Conservation (phyloP, 2,329 filamentous ascomycete species). For the Trichoderma atroviride region DNA sequence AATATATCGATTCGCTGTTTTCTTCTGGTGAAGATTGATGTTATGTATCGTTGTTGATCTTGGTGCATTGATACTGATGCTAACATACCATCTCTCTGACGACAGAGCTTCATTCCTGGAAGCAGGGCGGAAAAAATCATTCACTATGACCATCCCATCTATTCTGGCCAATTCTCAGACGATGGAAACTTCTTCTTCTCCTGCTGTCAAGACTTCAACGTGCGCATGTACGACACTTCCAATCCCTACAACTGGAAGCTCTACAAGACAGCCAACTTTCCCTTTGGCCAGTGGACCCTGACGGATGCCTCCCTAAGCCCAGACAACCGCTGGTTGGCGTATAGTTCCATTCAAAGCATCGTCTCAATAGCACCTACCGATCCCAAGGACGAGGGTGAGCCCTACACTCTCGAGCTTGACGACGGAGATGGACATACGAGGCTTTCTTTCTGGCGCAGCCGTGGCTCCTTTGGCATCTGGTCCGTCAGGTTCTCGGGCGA, state of each 20-base stretch:
- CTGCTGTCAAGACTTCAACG: constrained; percentile 87
- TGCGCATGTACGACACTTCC: constrained; percentile 96
- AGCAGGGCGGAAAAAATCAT: constrained; percentile 82
- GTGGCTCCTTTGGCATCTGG: constrained; percentile 69
- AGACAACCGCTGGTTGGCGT: constrained; percentile 89
- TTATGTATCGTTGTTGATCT: neutral
- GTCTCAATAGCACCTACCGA: constrained; percentile 89
- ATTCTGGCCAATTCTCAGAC: constrained; percentile 94
- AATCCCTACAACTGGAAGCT: constrained; percentile 95
- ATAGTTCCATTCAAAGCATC: constrained; percentile 81
- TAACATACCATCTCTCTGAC: neutral
- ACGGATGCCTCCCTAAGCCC: constrained; percentile 91
- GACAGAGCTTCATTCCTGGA: constrained; percentile 73
- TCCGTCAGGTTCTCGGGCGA: constrained; percentile 92
- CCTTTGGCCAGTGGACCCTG: constrained; percentile 90
- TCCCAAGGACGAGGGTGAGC: constrained; percentile 77
- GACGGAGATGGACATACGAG: constrained; percentile 29
- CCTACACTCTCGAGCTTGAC: constrained; percentile 73
- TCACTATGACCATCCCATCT: constrained; percentile 82
- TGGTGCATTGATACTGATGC: neutral
- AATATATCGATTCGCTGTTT: no score
- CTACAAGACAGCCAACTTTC: constrained; percentile 87
- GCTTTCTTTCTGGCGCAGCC: constrained; percentile 35
- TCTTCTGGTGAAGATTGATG: neutral
- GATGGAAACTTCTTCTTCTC: constrained; percentile 98